Evolutionary conservation across 2,329 filamentous ascomycete genomes (phyloP), one percentile per base, ranked within the genome.

Genomic region (Monilinia fructigena): DNA sequence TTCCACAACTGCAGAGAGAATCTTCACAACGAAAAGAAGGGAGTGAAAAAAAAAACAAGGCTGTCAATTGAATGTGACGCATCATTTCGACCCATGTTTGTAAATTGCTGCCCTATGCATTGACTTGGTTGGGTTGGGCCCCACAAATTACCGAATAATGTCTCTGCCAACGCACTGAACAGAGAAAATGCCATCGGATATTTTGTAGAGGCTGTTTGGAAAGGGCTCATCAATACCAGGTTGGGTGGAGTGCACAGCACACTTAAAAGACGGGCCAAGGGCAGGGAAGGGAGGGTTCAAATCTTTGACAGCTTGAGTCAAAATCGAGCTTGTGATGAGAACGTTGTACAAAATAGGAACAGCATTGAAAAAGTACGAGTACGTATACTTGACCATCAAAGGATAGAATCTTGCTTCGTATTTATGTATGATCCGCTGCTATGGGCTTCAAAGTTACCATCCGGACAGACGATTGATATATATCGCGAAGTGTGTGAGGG

Each of bases 101-200:
- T 48, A 65, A n/a, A 64, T 65, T 65, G 63, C 63, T 65, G 56
- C 63, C 63, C 55, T 65, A 65, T 60, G 48, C 55, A 61, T 59
- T 52, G 48, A 42, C 26, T 61, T 52, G 35, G 55, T 54, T 26
- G 63, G 47, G 55, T 60, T 35, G 56, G 56, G 63, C 63, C 63
- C 55, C 55, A 61, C 63, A 52, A 4, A 35, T 65, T 65, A 54
- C 63, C 48, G 47, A 61, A 54, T 47, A 61, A 65, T 35, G 56
- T 45, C 23, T 42, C n/a, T 65, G 63, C 35, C 63, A 65, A 61
- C 63, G 63, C 63, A 65, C 55, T 47, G 47, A 60, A 47, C 23
- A 59, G 63, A 40, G 35, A 31, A 23, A 45, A 45, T 50, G 11
- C 16, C n/a, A 53, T 53, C 23, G n/a, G 31, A 38, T 28, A 20